A percentile compares a stretch with the other conserved stretches of the same genome.
Evolutionary conservation across 2,329 filamentous ascomycete genomes (phyloP).

Genomic region (Phaeosphaeriaceae sp.): DNA sequence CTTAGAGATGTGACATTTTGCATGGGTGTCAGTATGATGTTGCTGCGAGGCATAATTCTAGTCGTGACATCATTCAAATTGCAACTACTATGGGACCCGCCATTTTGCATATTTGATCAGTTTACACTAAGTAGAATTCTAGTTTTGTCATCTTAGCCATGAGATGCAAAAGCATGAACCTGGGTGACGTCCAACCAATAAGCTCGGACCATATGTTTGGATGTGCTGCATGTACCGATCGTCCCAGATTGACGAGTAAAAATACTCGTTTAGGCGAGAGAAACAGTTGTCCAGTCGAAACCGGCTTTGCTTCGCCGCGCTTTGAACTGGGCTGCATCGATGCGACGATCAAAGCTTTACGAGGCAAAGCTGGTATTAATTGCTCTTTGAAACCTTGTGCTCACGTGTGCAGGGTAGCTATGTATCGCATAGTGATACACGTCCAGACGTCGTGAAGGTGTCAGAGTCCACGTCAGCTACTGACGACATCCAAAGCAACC

Average conservation of each 20-base stretch:
- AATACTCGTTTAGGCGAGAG: too few relatives aligned
- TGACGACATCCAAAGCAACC: constrained; percentile 16
- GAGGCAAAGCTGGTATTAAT: too few relatives aligned
- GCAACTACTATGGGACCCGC: neutral
- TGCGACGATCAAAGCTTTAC: too few relatives aligned
- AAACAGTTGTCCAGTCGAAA: too few relatives aligned
- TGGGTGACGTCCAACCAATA: too few relatives aligned
- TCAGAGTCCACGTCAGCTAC: constrained; percentile 21
- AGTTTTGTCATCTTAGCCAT: too few relatives aligned
- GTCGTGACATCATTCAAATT: neutral
- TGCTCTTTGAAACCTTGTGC: too few relatives aligned
- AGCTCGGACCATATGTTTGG: neutral
- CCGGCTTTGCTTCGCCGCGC: too few relatives aligned
- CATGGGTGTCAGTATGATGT: neutral
- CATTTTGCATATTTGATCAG: neutral
- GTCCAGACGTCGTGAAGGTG: neutral
- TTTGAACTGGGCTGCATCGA: too few relatives aligned
- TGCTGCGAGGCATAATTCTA: neutral
- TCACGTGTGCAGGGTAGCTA: too few relatives aligned
- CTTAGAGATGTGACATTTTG: neutral
- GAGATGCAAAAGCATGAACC: too few relatives aligned
- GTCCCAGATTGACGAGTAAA: constrained; percentile 1
- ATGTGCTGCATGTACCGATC: neutral
- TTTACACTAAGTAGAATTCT: too few relatives aligned
- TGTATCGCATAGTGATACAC: neutral